Evolutionary conservation across 164 flowering plant genomes (phyloP), one percentile per base, ranked within the genome.

Genomic region (Malania oleifera): DNA sequence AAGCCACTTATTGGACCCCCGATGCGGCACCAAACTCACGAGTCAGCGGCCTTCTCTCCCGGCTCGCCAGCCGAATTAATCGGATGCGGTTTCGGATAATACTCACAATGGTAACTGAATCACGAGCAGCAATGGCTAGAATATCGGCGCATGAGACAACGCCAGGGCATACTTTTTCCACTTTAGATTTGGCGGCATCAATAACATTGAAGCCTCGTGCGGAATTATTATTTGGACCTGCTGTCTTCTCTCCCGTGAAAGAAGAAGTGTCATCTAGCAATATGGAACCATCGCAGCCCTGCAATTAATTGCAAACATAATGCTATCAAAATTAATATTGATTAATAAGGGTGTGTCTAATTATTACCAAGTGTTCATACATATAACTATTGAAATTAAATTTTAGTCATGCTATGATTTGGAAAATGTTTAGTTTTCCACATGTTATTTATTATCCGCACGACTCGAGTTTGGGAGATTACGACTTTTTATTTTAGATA

Each of bases 271-370:
- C 75, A 40, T 80, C 89, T 3, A 83, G 63, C 1, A 83, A 69
- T 2, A 77, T 58, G 9, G 87, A 77, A 0, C 70, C 89, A 71
- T 83, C 86, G 56, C 86, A 83, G 2, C 91, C 88, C 86, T 82
- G 66, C 14, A 41, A 37, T n/a, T n/a, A n/a, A n/a, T n/a, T n/a
- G n/a, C n/a, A 27, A 53, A 24, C 48, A 27, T 38, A 18, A 29
- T 17, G 19, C 17, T 10, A 12, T 27, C 12, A 29, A 41, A 7
- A 24, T 34, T 28, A 19, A 15, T 39, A 9, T 0, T 17, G 7
- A 8, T 17, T 7, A 8, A 45, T n/a, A 7, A 0, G 49, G 14
- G 10, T 7, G 49, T 34, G 38, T 34, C 38, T 12, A 34, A 7
- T 34, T 34, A 7, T 7, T 34, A 1, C 38, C 0, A 12, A 7